Percentiles rank a stretch among this genome's conserved stretches.
Conservation (phyloP, 345 rosid species). For the Melastoma malabathricum region DNA sequence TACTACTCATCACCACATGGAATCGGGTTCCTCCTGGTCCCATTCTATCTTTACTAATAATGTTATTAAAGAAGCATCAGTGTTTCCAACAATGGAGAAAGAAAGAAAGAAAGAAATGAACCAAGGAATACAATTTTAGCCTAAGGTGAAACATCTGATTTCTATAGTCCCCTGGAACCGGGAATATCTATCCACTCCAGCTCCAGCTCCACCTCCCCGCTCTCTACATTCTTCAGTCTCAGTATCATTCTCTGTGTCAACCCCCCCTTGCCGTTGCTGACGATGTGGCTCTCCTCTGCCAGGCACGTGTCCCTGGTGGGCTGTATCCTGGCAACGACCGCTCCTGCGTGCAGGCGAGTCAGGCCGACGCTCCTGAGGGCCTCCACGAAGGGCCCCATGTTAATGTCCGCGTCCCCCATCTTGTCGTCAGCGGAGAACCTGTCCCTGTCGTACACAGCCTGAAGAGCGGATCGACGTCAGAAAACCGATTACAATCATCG, state of each 20-base stretch:
- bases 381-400: slow-evolving; percentile 8
- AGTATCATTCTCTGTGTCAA: slow-evolving; percentile 11
- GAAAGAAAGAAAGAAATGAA: too few species aligned
- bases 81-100: too few species aligned
- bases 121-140: too few species aligned
- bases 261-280: slow-evolving; percentile 3
- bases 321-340: too few species aligned
- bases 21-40: too few species aligned
- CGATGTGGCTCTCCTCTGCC: slow-evolving; percentile 11
- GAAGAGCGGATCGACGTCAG: not conserved
- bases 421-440: slow-evolving; percentile 8
- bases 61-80: too few species aligned
- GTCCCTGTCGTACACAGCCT: slow-evolving; percentile 11
- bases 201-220: slow-evolving; percentile 16
- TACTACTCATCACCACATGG: too few species aligned
- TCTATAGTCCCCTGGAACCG: slow-evolving; percentile 5
- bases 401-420: slow-evolving; percentile 14
- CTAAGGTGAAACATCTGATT: too few species aligned
- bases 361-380: slow-evolving; percentile 7
- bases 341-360: too few species aligned
- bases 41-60: too few species aligned
- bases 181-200: slow-evolving; percentile 27
- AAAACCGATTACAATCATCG: too few species aligned
- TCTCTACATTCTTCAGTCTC: slow-evolving; percentile 8
- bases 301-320: slow-evolving; percentile 14